Base-by-base conservation (phyloP, 2,329 filamentous ascomycete species). In the Podosphaera fusca region DNA sequence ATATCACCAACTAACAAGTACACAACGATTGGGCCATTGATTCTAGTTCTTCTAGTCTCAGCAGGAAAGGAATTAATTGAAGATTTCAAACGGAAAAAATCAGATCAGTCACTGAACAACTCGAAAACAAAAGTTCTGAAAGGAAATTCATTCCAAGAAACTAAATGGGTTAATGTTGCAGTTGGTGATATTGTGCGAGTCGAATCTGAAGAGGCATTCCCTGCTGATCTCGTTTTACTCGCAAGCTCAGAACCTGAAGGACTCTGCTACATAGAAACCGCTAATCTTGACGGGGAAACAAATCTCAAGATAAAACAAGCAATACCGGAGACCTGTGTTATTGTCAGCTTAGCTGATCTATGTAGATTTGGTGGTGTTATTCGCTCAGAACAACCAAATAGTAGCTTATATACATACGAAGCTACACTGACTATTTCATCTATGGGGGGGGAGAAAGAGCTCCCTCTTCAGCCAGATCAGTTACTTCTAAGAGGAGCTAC, bases 281-380 rank as follows among this genome's bases (percentile, higher is more conserved):
- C 92, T 31, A 98, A 98, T 67, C 74, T 98, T 58, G 92, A 98
- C 65, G 92, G 92, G 63, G 92, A 98, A 71, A 98, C 92, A 29
- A 98, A 98, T 68, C 73, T 98, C 63, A 98, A 98, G 72, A 95
- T 98, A 72, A 98, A 98, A 72, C 92, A 98, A 72, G 90, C 82
- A 1, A 82, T 95, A 56, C 90, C 92, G 0, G 92, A 98, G 72
- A 98, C 92, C 0, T 82, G 85, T 12, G 76, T 84, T 59, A 75
- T 95, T 67, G 88, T 98, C 59, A 95, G 87, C 66, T 80, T 88
- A 21, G 81, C 78, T 61, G 90, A 96, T 64, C 74, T 98, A 60
- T 87, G 87, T 66, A 78, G 90, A 60, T 72, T 98, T 2, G 85
- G 86, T 52, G 92, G 92, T 35, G 84, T 85, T 60, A 75, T 98